Evolutionary conservation across 2,329 filamentous ascomycete species (phyloP).

Genomic region (Ascochyta koolunga): DNA sequence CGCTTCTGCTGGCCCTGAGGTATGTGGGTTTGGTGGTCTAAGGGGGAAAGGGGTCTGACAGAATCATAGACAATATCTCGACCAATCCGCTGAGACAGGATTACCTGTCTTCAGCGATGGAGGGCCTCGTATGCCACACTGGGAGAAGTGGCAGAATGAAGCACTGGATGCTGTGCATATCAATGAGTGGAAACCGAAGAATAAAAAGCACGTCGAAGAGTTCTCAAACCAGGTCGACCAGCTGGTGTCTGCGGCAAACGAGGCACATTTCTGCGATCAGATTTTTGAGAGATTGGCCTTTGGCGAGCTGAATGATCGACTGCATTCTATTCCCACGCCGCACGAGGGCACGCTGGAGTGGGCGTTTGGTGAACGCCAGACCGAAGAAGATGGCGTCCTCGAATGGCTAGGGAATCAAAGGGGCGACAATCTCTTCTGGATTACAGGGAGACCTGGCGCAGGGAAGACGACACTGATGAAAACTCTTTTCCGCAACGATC

Average conservation of each 20-base stretch:
- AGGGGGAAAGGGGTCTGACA: not conserved
- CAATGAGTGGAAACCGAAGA: conserved; percentile 36
- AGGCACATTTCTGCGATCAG: conserved; percentile 31
- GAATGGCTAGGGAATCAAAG: conserved; percentile 35
- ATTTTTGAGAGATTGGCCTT: conserved; percentile 33
- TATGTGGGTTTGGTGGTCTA: conserved; percentile 3
- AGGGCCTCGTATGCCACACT: conserved; percentile 22
- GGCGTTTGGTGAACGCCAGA: conserved; percentile 28
- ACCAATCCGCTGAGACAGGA: conserved; percentile 38
- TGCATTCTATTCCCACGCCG: conserved; percentile 29
- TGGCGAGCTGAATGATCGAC: conserved; percentile 30
- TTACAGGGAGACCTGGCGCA: conserved; percentile 51
- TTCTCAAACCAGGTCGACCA: conserved; percentile 34
- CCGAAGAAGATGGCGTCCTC: conserved; percentile 26
- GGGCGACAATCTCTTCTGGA: conserved; percentile 39
- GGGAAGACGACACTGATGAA: conserved; percentile 58
- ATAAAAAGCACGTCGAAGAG: conserved; percentile 38
- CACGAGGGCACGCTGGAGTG: conserved; percentile 32
- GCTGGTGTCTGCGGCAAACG: conserved; percentile 26
- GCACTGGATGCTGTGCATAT: conserved; percentile 32
- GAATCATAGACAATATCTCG: conserved; percentile 30
- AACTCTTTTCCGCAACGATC: conserved; percentile 38
- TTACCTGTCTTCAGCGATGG: conserved; percentile 30
- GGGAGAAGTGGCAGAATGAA: conserved; percentile 38
- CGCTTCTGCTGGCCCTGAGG: conserved; percentile 34